Evolutionary conservation across 2,329 filamentous ascomycete species (phyloP), one percentile per base, ranked within the genome.

Genomic region (Biscogniauxia marginata): DNA sequence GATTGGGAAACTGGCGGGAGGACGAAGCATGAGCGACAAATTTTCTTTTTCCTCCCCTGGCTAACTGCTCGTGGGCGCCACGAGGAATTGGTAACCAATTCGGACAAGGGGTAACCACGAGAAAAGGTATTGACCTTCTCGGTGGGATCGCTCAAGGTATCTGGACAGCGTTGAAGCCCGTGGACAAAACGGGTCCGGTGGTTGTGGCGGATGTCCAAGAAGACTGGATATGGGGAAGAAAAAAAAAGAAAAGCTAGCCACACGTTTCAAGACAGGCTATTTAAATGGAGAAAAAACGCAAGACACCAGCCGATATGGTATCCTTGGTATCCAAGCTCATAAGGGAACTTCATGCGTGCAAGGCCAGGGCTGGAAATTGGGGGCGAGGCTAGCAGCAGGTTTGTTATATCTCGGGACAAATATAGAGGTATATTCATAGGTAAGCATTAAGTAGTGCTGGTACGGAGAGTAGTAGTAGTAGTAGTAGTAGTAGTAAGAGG

Each of bases 281-380:
- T 59, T 61, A 51, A 61, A 64, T 60, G 59, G 60, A 47, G 53
- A 53, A 54, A 53, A 47, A 51, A 61, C 54, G 25, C 58, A 46
- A 55, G 54, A 62, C 55, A 55, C 60, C 54, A 58, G 52, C 57
- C 61, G 56, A 49, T 65, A 58, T 60, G 58, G 58, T 66, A 58
- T 62, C 64, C 61, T 59, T 66, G 63, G 57, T 61, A 61, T 62
- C 57, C 55, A 59, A 65, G 65, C 63, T 64, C 62, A 57, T 56
- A 57, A 58, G 50, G 56, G 58, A 61, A 61, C 62, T 65, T 63
- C 60, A 67, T 69, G 54, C 64, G 59, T 63, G 58, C 55, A 65
- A 60, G 55, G 54, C 49, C 48, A 57, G 61, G 61, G 64, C 58
- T 53, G 58, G 55, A 52, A 54, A 55, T 58, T 63, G 61, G 62